Base-by-base conservation (phyloP, 768 basidiomycete genomes). In the Astraeus odoratus region DNA sequence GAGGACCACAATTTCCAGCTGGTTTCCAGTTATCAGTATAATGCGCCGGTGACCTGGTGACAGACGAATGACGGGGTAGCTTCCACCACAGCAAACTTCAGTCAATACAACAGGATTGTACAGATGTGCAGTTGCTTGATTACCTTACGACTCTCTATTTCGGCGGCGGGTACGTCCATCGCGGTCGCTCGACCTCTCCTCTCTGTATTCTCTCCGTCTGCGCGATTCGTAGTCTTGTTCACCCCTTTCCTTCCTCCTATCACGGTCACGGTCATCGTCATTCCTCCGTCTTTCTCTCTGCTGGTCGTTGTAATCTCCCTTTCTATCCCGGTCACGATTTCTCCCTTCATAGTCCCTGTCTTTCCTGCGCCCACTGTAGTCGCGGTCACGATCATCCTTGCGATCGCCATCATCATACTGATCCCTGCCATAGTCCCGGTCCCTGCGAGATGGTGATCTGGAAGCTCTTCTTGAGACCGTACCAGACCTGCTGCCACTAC, bases 401-500 rank as follows among this genome's bases (percentile, higher is more conserved):
- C 52, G 47, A 6, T 58, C 57, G 19, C 47, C 57, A 24, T 50
- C 48, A 29, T 48, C 44, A 10, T 56, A 27, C 8, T 35, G 33
- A 29, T 49, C 33, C 36, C 41, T 13, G 50, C 52, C 15, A 42
- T 54, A 26, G 25, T 51, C 48, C 40, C 45, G 39, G 48, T 55
- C 42, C 50, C 39, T 43, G 38, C 57, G 64, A 31, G 31, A 59
- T 0, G 78, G 77, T 2, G 81, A 79, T 48, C 73, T 64, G 3
- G 80, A 83, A 30, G 50, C 58, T 35, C 74, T 67, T 50, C 77
- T 64, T 3, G 81, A 82, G 18, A 61, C 61, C 13, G 65, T 57
- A 1, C 64, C 58, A 57, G 70, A 52, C 60, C 64, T 52, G 60
- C 64, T 62, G 49, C 66, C 54, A 31, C 48, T 54, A 30, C 53